phyloP scores from a whole-genome alignment of 441 rosid species.

The Bocquillonia castaneifolia region DNA sequence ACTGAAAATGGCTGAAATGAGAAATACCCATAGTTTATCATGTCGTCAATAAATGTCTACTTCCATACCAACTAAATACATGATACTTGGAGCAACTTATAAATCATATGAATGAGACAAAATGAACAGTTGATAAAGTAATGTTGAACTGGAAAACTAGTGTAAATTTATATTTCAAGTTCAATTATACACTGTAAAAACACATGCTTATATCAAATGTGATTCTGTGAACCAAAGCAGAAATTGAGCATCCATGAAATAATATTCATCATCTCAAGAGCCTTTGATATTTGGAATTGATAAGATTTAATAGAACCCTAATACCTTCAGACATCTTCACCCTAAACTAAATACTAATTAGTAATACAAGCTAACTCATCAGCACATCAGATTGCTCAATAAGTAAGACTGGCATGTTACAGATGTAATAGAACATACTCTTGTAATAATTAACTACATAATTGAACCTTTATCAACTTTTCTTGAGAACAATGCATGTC shows the following conservation, averaged over 20 bases:
- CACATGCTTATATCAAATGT: neutral
- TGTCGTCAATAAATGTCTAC: neutral
- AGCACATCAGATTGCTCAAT: constrained; percentile 18
- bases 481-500: constrained; percentile 18
- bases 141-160: neutral
- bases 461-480: constrained; percentile 11
- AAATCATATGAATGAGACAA: neutral
- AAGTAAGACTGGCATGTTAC: constrained; percentile 9
- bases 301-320: neutral
- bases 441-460: constrained; percentile 9
- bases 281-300: neutral
- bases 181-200: constrained; percentile 2
- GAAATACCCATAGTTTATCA: neutral
- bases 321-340: constrained; percentile 20
- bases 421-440: constrained; percentile 13
- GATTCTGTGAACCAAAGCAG: neutral
- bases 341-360: neutral
- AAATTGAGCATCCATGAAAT: neutral
- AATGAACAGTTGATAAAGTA: neutral
- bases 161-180: neutral
- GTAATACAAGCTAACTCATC: neutral
- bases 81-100: constrained; percentile 5
- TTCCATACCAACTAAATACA: neutral
- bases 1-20: neutral
- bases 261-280: neutral